Percentiles rank a stretch among this genome's conserved stretches.
Evolutionary conservation across 305 asterid species (phyloP).

Genomic region (Solanum chacoense): DNA sequence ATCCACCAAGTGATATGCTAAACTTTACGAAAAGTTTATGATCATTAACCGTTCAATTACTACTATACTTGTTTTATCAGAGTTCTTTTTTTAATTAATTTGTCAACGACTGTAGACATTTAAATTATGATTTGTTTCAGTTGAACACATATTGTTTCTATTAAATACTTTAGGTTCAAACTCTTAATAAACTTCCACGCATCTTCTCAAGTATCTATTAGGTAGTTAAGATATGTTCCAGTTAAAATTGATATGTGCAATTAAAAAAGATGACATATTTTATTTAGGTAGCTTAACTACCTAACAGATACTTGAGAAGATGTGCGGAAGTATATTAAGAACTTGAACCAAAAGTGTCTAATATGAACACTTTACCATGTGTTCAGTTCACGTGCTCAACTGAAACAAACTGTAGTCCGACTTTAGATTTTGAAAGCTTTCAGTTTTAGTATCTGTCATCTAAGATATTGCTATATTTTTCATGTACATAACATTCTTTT

Average conservation of each 20-base stretch:
- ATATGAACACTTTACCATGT: background rate
- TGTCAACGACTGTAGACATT: background rate
- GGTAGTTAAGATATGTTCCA: background rate
- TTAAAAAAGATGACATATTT: background rate
- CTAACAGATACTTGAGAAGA: background rate
- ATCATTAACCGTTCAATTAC: background rate
- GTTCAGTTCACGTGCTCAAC: background rate
- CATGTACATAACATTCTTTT: background rate
- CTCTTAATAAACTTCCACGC: too few relatives aligned
- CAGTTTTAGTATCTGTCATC: background rate
- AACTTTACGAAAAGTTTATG: background rate
- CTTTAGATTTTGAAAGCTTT: background rate
- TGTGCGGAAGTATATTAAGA: background rate
- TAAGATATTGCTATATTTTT: background rate
- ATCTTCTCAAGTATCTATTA: background rate
- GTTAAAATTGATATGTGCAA: background rate
- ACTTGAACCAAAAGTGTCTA: background rate
- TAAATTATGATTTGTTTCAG: background rate
- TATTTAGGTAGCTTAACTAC: background rate
- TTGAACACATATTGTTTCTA: background rate
- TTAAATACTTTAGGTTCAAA: background rate
- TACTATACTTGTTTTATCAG: background rate
- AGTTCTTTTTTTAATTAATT: background rate
- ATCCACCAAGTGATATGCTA: background rate
- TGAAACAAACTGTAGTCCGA: background rate